Evolutionary conservation across 1,139 yeast species (phyloP).

Genomic region (Eremothecium gossypii): DNA sequence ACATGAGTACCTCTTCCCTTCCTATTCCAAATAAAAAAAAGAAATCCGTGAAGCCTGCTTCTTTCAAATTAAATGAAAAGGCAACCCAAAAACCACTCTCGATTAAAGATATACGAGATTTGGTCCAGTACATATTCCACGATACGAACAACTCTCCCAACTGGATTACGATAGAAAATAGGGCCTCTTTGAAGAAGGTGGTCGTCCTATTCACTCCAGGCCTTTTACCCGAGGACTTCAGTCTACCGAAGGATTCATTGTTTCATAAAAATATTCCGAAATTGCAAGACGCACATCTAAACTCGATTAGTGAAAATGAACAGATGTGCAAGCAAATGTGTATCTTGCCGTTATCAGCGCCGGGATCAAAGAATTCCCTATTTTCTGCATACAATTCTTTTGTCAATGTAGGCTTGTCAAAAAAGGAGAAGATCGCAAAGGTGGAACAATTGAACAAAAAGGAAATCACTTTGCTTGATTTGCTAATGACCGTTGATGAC

Average conservation of each 20-base stretch:
- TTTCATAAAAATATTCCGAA: conserved; percentile 18
- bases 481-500: conserved; percentile 41
- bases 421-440: conserved; percentile 40
- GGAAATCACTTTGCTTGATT: conserved; percentile 44
- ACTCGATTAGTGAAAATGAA: conserved; percentile 27
- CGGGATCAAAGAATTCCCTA: conserved; percentile 54
- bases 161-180: conserved; percentile 38
- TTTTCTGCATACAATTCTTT: conserved; percentile 50
- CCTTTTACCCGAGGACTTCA: conserved; percentile 40
- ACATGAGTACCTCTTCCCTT: conserved; percentile 7
- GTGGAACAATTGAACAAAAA: conserved; percentile 31
- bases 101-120: conserved; percentile 41
- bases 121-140: conserved; percentile 41
- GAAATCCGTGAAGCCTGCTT: conserved; percentile 33
- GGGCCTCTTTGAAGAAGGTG: conserved; percentile 39
- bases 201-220: conserved; percentile 66
- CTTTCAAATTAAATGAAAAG: conserved; percentile 22
- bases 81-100: conserved; percentile 28
- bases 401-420: conserved; percentile 45
- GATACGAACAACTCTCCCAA: conserved; percentile 35
- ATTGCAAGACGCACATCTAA: conserved; percentile 2
- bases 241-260: conserved; percentile 7
- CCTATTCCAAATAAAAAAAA: conserved; percentile 33
- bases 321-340: conserved; percentile 25
- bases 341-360: conserved; percentile 33